Conservation (phyloP, 2,329 filamentous ascomycete species). For the Penicillium crustosum region DNA sequence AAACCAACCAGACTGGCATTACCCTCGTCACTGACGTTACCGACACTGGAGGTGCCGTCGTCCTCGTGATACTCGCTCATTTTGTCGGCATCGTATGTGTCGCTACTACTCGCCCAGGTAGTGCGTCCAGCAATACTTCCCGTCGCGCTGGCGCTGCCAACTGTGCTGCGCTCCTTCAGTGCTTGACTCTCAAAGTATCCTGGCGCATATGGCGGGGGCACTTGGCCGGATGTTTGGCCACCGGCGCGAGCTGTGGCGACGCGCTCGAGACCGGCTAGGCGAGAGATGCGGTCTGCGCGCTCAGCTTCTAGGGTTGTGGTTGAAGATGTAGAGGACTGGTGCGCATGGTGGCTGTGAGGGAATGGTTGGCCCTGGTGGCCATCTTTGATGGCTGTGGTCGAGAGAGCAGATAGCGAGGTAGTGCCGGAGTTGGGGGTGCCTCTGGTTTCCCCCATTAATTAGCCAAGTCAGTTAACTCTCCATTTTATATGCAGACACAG, state of each 20-base stretch:
- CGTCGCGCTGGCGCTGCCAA: conserved; percentile 86
- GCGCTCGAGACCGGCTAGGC: conserved; percentile 85
- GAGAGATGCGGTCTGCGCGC: conserved; percentile 91
- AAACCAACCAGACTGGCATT: conserved; percentile 85
- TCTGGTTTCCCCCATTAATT: conserved; percentile 46
- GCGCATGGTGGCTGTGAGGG: conserved; percentile 54
- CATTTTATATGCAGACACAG: conserved; percentile 8
- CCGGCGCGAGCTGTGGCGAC: conserved; percentile 71
- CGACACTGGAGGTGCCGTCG: conserved; percentile 62
- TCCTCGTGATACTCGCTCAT: conserved; percentile 67
- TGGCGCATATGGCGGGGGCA: conserved; percentile 48
- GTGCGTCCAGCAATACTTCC: conserved; percentile 66
- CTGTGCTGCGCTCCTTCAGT: conserved; percentile 80
- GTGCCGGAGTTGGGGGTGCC: conserved; percentile 92
- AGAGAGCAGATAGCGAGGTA: conserved; percentile 86
- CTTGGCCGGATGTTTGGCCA: conserved; percentile 37
- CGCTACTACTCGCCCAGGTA: conserved; percentile 67
- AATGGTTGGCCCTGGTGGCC: conserved; percentile 81
- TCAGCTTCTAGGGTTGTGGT: conserved; percentile 82
- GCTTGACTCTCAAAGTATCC: conserved; percentile 80
- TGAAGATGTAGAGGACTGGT: conserved; percentile 59
- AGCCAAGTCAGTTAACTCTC: conserved; percentile 20
- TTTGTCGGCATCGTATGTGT: conserved; percentile 56
- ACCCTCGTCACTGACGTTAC: conserved; percentile 82
- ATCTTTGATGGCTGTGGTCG: conserved; percentile 94